Base-by-base conservation (phyloP, 2,329 filamentous ascomycete species). In the Microcyclosporella mali region DNA sequence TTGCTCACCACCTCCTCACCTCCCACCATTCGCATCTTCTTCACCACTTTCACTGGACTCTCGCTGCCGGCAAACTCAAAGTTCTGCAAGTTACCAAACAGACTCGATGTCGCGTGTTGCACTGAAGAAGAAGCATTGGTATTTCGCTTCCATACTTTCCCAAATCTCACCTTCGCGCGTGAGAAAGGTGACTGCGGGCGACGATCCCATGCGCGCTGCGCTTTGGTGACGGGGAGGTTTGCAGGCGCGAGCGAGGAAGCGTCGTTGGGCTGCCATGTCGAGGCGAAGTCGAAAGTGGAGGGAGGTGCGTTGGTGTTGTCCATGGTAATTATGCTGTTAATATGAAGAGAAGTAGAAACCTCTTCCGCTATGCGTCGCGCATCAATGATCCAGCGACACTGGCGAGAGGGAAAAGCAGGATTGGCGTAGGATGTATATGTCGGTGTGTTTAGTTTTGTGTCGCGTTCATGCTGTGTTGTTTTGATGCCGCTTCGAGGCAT, bases 151-250 rank as follows among this genome's bases (percentile, higher is more conserved):
- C 70, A 74, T 27, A 75, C 66, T 51, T 71, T 72, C 8, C 56
- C 56, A 10, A 56, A 52, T 9, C 52, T 47, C 19, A 60, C 43
- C 19, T 50, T 50, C n/a, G 46, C 42, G 48, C 67, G 67, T 15
- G 66, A 61, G 41, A 64, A 62, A 10, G 68, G 69, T 10, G 64
- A 64, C 45, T 69, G 58, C 6, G 70, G 66, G 42, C 64, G 66
- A 37, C 72, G 66, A 42, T 75, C 72, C 71, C 71, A 75, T 35
- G 62, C 71, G 35, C 70, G 68, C 14, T 66, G 68, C 3, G 67
- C 60, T 37, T 66, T 68, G 11, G 65, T 53, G 19, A 71, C 50
- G 12, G 67, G 61, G 3, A 73, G 56, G 25, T 66, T 58, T 31
- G 49, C 56, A 8, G 70, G 68, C 31, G 64, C 60, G 45, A 73